These are phyloP conservation scores for Xylaria longipes DNA, from an alignment of 495 filamentous ascomycete species.

Conservation along the genomic window DNA sequence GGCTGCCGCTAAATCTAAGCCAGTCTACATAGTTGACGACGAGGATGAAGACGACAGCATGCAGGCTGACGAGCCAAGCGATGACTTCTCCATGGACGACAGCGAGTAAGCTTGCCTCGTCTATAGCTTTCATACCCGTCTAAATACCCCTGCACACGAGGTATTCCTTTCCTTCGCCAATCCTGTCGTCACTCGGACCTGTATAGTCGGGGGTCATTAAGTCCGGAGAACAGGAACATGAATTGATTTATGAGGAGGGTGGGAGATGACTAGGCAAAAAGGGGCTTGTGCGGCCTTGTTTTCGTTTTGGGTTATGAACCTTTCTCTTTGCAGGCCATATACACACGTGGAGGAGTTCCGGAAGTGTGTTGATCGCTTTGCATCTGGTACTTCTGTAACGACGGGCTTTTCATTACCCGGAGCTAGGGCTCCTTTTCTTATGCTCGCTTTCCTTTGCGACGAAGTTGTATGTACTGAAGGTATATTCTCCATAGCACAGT, in stretches of 20 bases:
- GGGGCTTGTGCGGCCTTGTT: not conserved
- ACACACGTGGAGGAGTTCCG: not conserved
- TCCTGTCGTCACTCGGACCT: not conserved
- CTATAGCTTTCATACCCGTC: not conserved
- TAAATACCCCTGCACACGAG: not conserved
- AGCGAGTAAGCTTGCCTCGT: conserved; percentile 32
- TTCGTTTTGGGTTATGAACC: not conserved
- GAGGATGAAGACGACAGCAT: conserved; percentile 45
- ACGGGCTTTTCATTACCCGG: not conserved
- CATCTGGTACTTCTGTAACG: not conserved
- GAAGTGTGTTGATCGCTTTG: conserved; percentile 1
- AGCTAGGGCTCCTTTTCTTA: not conserved
- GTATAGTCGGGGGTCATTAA: not conserved
- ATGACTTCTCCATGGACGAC: conserved; percentile 45
- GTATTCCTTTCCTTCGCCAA: not conserved
- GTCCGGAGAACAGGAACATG: not conserved
- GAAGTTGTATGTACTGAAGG: not conserved
- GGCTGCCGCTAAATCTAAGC: conserved; percentile 42
- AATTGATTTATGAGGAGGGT: not conserved
- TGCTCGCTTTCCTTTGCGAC: not conserved
- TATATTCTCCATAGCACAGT: not conserved
- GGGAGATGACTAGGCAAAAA: not conserved
- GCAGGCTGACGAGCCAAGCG: conserved; percentile 25
- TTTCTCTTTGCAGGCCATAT: not conserved
- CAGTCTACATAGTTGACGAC: conserved; percentile 47